Conservation (phyloP, 805 yeast species). For the Lipomyces sp. region DNA sequence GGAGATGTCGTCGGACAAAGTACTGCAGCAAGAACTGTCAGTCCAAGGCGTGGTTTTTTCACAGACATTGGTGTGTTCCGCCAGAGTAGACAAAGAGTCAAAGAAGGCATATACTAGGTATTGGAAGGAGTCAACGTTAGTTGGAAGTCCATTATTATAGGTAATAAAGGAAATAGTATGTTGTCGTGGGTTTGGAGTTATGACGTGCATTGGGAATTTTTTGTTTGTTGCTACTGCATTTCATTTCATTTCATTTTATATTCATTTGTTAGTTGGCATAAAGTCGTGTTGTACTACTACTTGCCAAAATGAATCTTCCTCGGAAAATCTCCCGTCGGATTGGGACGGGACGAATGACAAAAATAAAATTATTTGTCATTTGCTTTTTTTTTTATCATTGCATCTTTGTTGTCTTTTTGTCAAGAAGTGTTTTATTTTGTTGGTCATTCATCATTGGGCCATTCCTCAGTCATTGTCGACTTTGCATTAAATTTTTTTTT, state of each 20-base stretch:
- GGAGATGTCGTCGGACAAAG: constrained; percentile 92
- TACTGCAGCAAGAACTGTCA: constrained; percentile 94
- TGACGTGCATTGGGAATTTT: neutral
- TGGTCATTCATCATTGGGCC: neutral
- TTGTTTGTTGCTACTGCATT: constrained; percentile 4
- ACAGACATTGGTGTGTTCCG: constrained; percentile 83
- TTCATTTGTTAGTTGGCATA: neutral
- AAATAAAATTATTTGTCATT: neutral
- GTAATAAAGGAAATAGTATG: neutral
- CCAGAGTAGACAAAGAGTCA: constrained; percentile 23
- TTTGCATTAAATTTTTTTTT: constrained; percentile 2
- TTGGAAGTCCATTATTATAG: neutral
- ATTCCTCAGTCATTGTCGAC: constrained; percentile 9
- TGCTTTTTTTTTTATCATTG: constrained; percentile 3
- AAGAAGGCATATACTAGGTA: neutral
- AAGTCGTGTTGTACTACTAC: neutral
- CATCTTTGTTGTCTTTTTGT: neutral
- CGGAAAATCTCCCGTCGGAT: neutral
- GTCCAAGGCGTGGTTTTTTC: constrained; percentile 87
- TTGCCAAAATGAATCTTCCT: neutral
- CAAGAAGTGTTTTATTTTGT: neutral
- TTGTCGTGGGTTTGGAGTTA: constrained; percentile 6
- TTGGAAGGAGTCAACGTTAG: neutral
- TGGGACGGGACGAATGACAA: neutral
- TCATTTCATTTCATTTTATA: neutral